Conservation (phyloP, 2,329 filamentous ascomycete genomes). For the Byssothecium circinans region DNA sequence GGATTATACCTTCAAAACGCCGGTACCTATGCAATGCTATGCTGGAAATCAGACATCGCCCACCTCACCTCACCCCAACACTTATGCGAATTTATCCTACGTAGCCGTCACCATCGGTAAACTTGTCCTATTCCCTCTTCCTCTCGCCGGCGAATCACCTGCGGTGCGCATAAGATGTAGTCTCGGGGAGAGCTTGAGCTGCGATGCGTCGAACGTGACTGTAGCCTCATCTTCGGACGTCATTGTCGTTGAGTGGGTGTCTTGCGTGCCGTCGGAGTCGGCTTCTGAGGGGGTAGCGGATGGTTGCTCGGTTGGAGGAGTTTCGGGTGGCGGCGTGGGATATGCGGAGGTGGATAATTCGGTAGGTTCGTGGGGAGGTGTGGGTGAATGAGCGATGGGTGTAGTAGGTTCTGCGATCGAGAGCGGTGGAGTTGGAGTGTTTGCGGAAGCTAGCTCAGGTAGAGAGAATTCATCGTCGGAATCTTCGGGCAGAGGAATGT, state of each 20-base stretch:
- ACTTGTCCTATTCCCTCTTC: slow-evolving; percentile 20
- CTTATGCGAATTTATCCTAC: not conserved
- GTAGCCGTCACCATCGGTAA: slow-evolving; percentile 31
- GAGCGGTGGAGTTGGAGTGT: not conserved
- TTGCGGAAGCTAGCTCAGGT: slow-evolving; percentile 2
- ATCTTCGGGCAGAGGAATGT: slow-evolving; percentile 24
- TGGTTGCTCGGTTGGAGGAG: not conserved
- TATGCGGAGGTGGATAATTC: slow-evolving; percentile 2
- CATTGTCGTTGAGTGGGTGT: slow-evolving; percentile 23
- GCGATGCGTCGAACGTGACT: slow-evolving; percentile 5
- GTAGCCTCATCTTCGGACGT: slow-evolving; percentile 28
- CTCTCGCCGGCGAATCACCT: slow-evolving; percentile 17
- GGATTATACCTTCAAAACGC: not conserved
- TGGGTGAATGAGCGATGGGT: not conserved
- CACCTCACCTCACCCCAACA: not conserved
- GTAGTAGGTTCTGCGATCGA: not conserved
- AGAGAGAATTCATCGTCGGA: slow-evolving; percentile 17
- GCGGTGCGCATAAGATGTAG: slow-evolving; percentile 34
- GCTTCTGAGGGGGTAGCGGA: slow-evolving; percentile 24
- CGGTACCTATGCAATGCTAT: not conserved
- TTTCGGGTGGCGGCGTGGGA: slow-evolving; percentile 14
- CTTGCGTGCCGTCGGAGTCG: slow-evolving; percentile 28
- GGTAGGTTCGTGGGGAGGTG: not conserved
- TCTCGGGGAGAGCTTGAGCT: slow-evolving; percentile 10
- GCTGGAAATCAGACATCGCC: not conserved